Conservation (phyloP, 768 basidiomycete species). For the Lactarius pseudohatsudake region DNA sequence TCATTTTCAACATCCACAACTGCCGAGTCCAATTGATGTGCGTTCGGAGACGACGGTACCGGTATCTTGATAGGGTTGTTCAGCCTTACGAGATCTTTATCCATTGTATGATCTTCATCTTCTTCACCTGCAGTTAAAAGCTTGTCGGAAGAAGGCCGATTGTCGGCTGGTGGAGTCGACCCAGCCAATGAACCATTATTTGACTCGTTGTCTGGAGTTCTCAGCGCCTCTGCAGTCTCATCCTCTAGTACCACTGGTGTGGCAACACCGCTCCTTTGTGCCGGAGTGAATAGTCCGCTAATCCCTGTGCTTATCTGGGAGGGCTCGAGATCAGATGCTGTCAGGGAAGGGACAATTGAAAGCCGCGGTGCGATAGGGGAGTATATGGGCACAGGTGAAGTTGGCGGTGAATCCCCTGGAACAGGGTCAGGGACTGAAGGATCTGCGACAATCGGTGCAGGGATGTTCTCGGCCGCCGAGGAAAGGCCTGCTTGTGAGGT, state of each 20-base stretch:
- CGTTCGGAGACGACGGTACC: background rate
- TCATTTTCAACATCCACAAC: background rate
- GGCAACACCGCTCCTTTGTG: slow-evolving; percentile 20
- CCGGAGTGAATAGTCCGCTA: slow-evolving; percentile 29
- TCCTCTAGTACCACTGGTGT: slow-evolving; percentile 24
- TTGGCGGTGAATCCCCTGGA: slow-evolving; percentile 10
- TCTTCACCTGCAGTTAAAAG: background rate
- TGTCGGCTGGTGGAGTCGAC: background rate
- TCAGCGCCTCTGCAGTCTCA: slow-evolving; percentile 8
- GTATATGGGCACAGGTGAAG: background rate
- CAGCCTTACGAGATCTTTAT: background rate
- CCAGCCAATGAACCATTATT: background rate
- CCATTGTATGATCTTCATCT: background rate
- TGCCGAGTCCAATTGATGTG: background rate
- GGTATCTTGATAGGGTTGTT: slow-evolving; percentile 1
- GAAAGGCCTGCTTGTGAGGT: background rate
- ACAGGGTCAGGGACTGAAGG: slow-evolving; percentile 30
- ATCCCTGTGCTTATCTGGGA: slow-evolving; percentile 5
- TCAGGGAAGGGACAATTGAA: slow-evolving; percentile 15
- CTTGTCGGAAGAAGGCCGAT: too few relatives aligned
- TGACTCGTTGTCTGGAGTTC: background rate
- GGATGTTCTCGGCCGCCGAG: slow-evolving; percentile 8
- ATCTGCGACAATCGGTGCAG: slow-evolving; percentile 29
- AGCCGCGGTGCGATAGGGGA: background rate
- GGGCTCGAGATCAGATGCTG: slow-evolving; percentile 11